Evolutionary conservation across 2,329 filamentous ascomycete genomes (phyloP).

Genomic region (Cryphonectria radicalis): DNA sequence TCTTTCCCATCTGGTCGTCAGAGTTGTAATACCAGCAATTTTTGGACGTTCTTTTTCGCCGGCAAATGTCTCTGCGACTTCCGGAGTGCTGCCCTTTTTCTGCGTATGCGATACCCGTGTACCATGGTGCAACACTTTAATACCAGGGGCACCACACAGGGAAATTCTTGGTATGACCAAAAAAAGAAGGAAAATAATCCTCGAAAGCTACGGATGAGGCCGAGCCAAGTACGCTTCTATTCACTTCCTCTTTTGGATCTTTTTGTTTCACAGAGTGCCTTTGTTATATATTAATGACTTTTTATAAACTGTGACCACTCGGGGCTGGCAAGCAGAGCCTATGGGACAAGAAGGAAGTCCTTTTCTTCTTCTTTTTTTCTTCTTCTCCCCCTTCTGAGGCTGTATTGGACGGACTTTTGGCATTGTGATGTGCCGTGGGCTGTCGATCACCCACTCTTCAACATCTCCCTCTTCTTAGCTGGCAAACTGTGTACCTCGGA

Average conservation of each 20-base stretch:
- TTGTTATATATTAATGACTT: background rate
- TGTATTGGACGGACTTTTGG: background rate
- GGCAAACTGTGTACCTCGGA: background rate
- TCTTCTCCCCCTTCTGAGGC: no score
- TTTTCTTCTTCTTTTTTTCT: background rate
- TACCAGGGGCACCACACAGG: no score
- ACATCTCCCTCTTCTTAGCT: background rate
- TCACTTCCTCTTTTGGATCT: conserved; percentile 1
- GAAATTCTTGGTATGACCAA: no score
- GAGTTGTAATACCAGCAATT: background rate
- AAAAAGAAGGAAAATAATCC: no score
- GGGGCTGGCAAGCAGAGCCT: background rate
- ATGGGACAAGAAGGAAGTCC: background rate
- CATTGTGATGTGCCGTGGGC: background rate
- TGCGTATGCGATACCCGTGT: background rate
- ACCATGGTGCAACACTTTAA: no score
- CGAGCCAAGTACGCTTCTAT: conserved; percentile 3
- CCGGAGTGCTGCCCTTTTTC: background rate
- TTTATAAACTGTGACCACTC: background rate
- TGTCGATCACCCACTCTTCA: conserved; percentile 7
- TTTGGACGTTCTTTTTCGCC: background rate
- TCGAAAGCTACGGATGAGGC: background rate
- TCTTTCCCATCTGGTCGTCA: background rate
- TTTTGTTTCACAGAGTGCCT: no score
- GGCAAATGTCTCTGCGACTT: background rate